Evolutionary conservation across 768 basidiomycete genomes (phyloP).

Genomic region (Tricholoma matsutake): DNA sequence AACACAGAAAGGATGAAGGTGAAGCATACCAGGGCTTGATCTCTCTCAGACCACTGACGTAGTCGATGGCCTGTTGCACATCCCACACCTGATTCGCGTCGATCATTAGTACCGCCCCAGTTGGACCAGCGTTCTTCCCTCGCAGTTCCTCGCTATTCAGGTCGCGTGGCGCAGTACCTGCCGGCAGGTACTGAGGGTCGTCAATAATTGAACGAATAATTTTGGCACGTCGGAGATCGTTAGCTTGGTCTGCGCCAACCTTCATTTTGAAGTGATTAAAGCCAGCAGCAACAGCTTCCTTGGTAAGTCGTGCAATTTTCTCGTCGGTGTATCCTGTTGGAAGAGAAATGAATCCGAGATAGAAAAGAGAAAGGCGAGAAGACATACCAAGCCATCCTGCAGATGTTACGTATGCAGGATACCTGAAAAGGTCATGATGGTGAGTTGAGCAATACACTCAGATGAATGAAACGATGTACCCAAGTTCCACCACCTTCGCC

Average conservation of each 20-base stretch:
- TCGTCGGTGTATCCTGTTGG: conserved; percentile 81
- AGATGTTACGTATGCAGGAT: conserved; percentile 92
- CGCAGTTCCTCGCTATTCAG: conserved; percentile 58
- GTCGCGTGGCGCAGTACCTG: conserved; percentile 53
- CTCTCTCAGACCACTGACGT: conserved; percentile 73
- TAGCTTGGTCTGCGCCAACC: conserved; percentile 80
- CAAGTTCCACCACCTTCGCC: conserved; percentile 63
- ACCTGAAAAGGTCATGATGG: conserved; percentile 38
- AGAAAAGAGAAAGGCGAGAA: not conserved
- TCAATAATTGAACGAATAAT: conserved; percentile 96
- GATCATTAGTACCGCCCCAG: conserved; percentile 93
- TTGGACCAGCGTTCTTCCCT: conserved; percentile 93
- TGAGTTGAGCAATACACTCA: not conserved
- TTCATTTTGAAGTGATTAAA: conserved; percentile 99
- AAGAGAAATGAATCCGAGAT: not conserved
- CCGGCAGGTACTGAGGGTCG: conserved; percentile 78
- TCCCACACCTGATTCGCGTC: conserved; percentile 98
- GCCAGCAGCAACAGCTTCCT: conserved; percentile 78
- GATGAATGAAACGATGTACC: conserved; percentile 34
- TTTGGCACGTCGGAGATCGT: conserved; percentile 83
- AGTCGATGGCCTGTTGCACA: conserved; percentile 88
- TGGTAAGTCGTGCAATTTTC: conserved; percentile 82
- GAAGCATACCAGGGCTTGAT: conserved; percentile 79
- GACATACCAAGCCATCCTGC: conserved; percentile 82
- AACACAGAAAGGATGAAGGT: not conserved